A percentile compares a stretch with the other conserved stretches of the same genome.
phyloP scores from a whole-genome alignment of 1,139 yeast genomes.

The Suhomyces chickasaworum region DNA sequence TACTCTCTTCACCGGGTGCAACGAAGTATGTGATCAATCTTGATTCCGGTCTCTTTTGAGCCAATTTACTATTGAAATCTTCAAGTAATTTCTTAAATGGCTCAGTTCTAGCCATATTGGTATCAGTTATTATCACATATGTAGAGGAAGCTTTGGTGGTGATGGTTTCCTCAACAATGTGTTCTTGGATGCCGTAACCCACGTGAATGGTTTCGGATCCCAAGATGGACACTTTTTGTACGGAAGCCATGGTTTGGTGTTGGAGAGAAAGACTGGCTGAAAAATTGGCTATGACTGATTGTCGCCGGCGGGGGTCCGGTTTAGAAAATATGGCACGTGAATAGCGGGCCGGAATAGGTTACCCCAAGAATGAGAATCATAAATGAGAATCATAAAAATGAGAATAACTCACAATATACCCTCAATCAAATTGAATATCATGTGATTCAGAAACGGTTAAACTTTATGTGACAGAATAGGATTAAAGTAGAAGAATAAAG shows the following conservation, averaged over 20 bases:
- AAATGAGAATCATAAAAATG: too few relatives aligned
- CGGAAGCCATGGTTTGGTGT: conserved; percentile 27
- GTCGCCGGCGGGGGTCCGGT: conserved; percentile 6
- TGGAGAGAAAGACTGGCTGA: conserved; percentile 3
- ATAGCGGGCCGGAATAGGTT: conserved; percentile 1
- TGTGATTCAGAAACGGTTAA: too few relatives aligned
- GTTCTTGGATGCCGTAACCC: conserved; percentile 79
- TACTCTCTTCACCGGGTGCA: conserved; percentile 92
- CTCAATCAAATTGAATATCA: too few relatives aligned
- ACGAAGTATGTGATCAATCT: conserved; percentile 75
- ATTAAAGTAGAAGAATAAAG: too few relatives aligned
- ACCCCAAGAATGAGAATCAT: too few relatives aligned
- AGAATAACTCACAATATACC: too few relatives aligned
- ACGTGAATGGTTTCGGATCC: conserved; percentile 87
- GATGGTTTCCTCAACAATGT: conserved; percentile 72
- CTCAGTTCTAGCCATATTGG: conserved; percentile 71
- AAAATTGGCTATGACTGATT: conserved; percentile 12
- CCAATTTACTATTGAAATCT: conserved; percentile 36
- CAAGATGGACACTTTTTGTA: conserved; percentile 66
- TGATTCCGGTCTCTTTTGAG: conserved; percentile 43
- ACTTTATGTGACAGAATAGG: too few relatives aligned
- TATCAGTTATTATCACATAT: conserved; percentile 87
- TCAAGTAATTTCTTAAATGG: conserved; percentile 50
- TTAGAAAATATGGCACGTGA: too few relatives aligned
- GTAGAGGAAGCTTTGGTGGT: conserved; percentile 75